Percentiles rank a stretch among this genome's conserved stretches.
Conservation (phyloP, 2,329 filamentous ascomycete species). For the Calonectria pseudoturangicola region DNA sequence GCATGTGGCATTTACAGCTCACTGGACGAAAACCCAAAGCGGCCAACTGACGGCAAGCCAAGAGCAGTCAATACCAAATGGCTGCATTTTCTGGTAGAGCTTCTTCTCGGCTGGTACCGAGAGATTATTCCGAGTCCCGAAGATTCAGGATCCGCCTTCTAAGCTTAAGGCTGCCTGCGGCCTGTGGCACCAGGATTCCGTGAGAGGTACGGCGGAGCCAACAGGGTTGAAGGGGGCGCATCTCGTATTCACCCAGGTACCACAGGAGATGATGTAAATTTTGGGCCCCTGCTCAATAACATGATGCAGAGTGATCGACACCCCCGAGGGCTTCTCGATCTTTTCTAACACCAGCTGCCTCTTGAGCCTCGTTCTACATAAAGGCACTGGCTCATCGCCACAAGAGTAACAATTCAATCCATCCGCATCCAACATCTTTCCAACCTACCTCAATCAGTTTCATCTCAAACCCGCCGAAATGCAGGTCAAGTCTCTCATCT, state of each 20-base stretch:
- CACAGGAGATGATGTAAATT: neutral
- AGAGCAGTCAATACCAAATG: neutral
- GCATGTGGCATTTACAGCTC: neutral
- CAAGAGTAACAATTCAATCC: neutral
- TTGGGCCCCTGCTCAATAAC: neutral
- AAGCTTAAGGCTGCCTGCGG: constrained; percentile 2
- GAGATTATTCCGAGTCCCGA: neutral
- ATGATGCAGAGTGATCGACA: neutral
- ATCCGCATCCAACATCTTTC: neutral
- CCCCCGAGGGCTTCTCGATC: neutral
- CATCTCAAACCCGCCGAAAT: constrained; percentile 26
- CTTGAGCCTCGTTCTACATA: neutral
- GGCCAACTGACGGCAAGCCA: neutral
- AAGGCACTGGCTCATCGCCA: neutral
- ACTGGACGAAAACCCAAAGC: neutral
- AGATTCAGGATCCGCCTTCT: neutral
- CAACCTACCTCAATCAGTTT: neutral
- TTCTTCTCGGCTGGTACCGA: neutral
- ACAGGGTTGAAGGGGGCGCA: neutral
- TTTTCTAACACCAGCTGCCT: neutral
- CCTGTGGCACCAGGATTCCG: neutral
- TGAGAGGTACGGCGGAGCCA: neutral
- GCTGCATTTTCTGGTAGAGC: neutral
- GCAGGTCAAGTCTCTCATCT: constrained; percentile 51
- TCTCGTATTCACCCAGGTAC: neutral